A percentile compares a stretch with the other conserved stretches of the same genome.
Evolutionary conservation across 495 filamentous ascomycete genomes (phyloP).

Genomic region (Opeltia flavorubescens): DNA sequence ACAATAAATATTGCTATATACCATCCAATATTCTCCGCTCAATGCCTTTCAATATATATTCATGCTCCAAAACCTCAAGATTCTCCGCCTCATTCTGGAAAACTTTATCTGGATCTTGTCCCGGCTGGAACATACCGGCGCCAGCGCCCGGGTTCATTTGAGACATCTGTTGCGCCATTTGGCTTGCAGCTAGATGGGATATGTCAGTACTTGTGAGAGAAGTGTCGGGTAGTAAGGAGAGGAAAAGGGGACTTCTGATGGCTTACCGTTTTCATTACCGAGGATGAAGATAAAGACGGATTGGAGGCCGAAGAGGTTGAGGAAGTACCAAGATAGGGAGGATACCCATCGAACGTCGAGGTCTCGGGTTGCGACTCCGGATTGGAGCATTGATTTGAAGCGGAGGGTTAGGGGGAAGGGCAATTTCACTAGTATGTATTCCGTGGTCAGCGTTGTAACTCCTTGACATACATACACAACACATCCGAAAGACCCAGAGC

Average conservation of each 20-base stretch:
- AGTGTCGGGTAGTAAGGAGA: not conserved
- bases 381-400: conserved; percentile 98
- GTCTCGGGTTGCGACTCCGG: conserved; percentile 86
- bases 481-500: not conserved
- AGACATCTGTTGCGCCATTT: conserved; percentile 89
- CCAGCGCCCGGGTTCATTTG: conserved; percentile 58
- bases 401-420: conserved; percentile 95
- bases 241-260: not conserved
- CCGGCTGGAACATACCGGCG: conserved; percentile 72
- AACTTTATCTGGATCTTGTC: conserved; percentile 90
- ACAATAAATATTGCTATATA: not conserved
- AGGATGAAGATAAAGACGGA: conserved; percentile 96
- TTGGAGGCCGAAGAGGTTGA: conserved; percentile 91
- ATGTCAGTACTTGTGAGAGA: not conserved
- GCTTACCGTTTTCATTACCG: conserved; percentile 87
- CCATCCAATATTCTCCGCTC: conserved; percentile 59
- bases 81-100: conserved; percentile 89
- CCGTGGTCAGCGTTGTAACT: conserved; percentile 9
- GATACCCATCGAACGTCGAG: conserved; percentile 98
- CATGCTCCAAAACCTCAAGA: conserved; percentile 83
- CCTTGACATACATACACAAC: not conserved
- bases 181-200: conserved; percentile 59
- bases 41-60: conserved; percentile 74
- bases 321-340: conserved; percentile 94
- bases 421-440: conserved; percentile 60